Base-by-base conservation (phyloP, 2,329 filamentous ascomycete species). In the Xylariaceae sp. region DNA sequence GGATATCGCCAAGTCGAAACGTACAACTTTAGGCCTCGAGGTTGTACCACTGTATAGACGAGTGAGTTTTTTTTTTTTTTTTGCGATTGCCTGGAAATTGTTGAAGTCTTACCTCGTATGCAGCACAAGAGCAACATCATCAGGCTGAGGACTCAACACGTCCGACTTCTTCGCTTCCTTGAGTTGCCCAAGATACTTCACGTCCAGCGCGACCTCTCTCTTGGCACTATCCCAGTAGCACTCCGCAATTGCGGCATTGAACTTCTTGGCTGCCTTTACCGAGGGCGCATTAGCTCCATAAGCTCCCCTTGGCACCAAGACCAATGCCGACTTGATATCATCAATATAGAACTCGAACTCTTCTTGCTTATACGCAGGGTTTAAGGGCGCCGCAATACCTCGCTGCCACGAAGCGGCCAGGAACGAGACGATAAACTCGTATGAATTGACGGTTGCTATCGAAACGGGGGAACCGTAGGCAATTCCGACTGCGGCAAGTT, bases 281-380 rank as follows among this genome's bases (percentile, higher is more conserved):
- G 88, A 89, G 10, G 89, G 82, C 8, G 84, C 85, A 68, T 86
- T 77, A 62, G 85, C 80, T 9, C 78, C 77, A 64, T 84, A 89
- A 11, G 86, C 83, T 13, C 89, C 90, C 62, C 79, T 79, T 10
- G 91, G 90, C 8, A 95, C 87, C 29, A 95, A 78, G 26, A 91
- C 83, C 54, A 95, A 77, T 27, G 87, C 87, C 4, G 91, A 93
- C 68, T 86, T 89, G 64, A 95, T 79, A 69, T 96, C 91, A 60
- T 92, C 87, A 66, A 96, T 93, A 73, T 94, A 95, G 74, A 95
- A 95, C 71, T 94, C 91, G 70, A 93, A 94, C 72, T 95, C 91
- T 52, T 86, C 86, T 73, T 94, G 89, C 76, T 92, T 95, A 78
- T 95, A 95, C 37, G 86, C 87, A 33, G 91, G 85, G 72, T 96